Evolutionary conservation across 257 asterid genomes (phyloP), one percentile per base, ranked within the genome.

Genomic region (Mentha longifolia): DNA sequence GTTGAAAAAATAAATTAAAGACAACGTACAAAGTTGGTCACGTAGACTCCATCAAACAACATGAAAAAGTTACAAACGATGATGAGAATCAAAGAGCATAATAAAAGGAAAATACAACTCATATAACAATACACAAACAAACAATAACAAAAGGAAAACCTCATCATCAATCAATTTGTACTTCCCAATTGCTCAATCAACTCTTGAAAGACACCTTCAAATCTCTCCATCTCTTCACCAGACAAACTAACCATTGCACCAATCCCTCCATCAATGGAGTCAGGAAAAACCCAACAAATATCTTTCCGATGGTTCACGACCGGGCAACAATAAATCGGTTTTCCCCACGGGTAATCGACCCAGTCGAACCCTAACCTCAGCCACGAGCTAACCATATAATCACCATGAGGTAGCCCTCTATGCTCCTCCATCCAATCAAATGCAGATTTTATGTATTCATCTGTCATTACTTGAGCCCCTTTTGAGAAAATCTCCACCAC

Each of bases 391-490:
- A 88, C 67, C 60, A 88, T 37, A 17, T 82, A 84, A 58, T 88
- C 95, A 0, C 90, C 95, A 71, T 84, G 67, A 0, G 92, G 92
- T 3, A 88, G 61, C 59, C 92, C 92, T 16, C 87, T 86, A 58
- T 86, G 71, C 2, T 82, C 11, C 70, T 86, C 92, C 15, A 86
- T 68, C 92, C 88, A 88, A 35, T 88, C 95, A 0, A 88, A 79
- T 7, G 79, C 87, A 0, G 88, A 84, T 71, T 79, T 74, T 0
- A 89, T 87, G 49, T 88, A 86, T 63, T 84, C 95, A 39, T 78
- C 86, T 0, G 79, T 73, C 83, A 86, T 79, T 20, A 82, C 72
- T 0, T 51, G 57, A 1, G 77, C 61, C n/a, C 85, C 91, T 16
- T 71, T 74, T 0, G 75, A 72, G 9, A 88, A 78, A 66, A 68